These are phyloP conservation scores for Salpingoeca rosetta DNA, from an alignment of 78 protist genomes.

Conservation along the genomic window DNA sequence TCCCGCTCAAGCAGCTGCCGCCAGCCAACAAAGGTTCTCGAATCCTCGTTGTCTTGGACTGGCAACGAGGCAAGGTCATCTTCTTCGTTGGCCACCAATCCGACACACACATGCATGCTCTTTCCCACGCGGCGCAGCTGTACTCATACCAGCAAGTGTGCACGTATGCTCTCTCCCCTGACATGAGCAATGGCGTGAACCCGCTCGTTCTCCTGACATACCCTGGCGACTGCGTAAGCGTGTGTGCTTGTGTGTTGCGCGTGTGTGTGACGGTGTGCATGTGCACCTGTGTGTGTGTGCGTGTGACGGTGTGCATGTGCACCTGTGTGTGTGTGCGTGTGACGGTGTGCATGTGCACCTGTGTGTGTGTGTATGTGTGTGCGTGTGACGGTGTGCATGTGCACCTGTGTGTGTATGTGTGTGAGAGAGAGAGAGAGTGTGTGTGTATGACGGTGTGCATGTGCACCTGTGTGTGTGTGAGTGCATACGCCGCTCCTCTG, in stretches of 20 bases:
- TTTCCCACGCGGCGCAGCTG: not conserved
- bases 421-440: too few species aligned
- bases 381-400: not conserved
- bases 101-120: too few species aligned
- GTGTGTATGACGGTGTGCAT: too few species aligned
- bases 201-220: not conserved
- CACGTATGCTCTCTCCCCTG: not conserved
- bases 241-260: not conserved
- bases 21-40: too few species aligned
- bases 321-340: not conserved
- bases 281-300: not conserved
- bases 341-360: not conserved
- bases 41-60: too few species aligned
- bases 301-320: not conserved
- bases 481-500: not conserved
- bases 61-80: too few species aligned
- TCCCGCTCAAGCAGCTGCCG: too few species aligned
- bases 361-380: not conserved
- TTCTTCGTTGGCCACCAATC: too few species aligned
- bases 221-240: not conserved
- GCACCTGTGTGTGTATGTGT: not conserved
- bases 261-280: not conserved
- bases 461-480: too few species aligned
- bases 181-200: not conserved
- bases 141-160: not conserved